Percentiles rank a stretch among this genome's conserved stretches.
Conservation (phyloP, 371 early-diverging fungal genomes). For the Mucor irregularis region DNA sequence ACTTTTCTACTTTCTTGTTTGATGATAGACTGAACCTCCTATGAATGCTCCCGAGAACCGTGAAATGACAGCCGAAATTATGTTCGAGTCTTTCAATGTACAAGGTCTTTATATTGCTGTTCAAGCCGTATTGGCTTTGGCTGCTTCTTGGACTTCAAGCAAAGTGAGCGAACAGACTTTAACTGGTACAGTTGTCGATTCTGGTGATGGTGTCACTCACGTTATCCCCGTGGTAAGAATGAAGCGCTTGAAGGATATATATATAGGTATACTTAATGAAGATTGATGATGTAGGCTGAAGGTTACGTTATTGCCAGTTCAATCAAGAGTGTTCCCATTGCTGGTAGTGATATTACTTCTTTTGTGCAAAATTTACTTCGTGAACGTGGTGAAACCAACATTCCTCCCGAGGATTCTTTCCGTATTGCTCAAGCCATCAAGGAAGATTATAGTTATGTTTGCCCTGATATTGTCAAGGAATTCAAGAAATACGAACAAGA, state of each 20-base stretch:
- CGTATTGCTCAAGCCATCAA: conserved; percentile 94
- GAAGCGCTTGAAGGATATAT: no score
- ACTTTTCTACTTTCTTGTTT: neutral
- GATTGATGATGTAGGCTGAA: conserved; percentile 70
- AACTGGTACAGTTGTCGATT: conserved; percentile 97
- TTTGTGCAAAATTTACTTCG: conserved; percentile 96
- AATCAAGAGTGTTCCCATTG: conserved; percentile 98
- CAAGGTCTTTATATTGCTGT: conserved; percentile 92
- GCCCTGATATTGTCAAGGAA: conserved; percentile 96
- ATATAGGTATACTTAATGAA: neutral
- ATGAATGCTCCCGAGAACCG: conserved; percentile 92
- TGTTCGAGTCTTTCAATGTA: conserved; percentile 91
- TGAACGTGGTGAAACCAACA: conserved; percentile 91
- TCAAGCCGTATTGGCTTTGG: conserved; percentile 90
- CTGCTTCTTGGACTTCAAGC: conserved; percentile 86
- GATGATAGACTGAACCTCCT: conserved; percentile 82
- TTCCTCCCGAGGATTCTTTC: conserved; percentile 95
- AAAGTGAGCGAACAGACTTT: conserved; percentile 79
- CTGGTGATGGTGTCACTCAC: conserved; percentile 98
- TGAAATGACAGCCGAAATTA: conserved; percentile 92
- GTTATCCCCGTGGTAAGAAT: conserved; percentile 92
- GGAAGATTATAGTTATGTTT: conserved; percentile 95
- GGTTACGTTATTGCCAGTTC: conserved; percentile 97
- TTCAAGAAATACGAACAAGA: conserved; percentile 93
- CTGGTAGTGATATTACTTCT: conserved; percentile 95